These are phyloP conservation scores for Fusarium siculi DNA, from an alignment of 2,329 filamentous ascomycete species.

Conservation along the genomic window DNA sequence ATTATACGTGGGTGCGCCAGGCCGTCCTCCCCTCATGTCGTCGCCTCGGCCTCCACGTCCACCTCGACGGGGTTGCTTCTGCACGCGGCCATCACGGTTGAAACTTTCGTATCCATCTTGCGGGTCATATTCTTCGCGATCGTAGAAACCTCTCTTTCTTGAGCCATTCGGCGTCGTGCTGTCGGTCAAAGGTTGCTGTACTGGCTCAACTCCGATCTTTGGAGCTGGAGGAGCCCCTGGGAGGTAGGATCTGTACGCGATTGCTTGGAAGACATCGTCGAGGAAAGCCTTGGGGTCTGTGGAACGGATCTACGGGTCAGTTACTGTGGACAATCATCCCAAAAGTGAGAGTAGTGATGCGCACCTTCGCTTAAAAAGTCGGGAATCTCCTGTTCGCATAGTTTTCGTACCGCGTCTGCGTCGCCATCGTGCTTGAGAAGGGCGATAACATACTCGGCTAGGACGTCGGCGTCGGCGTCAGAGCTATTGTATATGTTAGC, in stretches of 20 bases:
- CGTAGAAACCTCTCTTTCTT: slow-evolving; percentile 52
- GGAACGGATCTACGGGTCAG: slow-evolving; percentile 10
- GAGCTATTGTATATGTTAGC: slow-evolving; percentile 62
- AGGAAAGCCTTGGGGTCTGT: slow-evolving; percentile 66
- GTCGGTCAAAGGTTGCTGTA: slow-evolving; percentile 34
- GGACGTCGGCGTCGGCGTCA: slow-evolving; percentile 82
- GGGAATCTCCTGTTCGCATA: slow-evolving; percentile 77
- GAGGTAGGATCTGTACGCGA: slow-evolving; percentile 70
- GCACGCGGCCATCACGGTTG: slow-evolving; percentile 54
- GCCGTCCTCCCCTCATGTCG: slow-evolving; percentile 35
- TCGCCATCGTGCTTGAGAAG: slow-evolving; percentile 77
- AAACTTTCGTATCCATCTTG: slow-evolving; percentile 41
- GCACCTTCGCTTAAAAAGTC: slow-evolving; percentile 78
- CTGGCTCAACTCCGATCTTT: slow-evolving; percentile 22
- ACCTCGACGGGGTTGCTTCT: slow-evolving; percentile 71
- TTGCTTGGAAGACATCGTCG: slow-evolving; percentile 74
- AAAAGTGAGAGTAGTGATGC: neutral
- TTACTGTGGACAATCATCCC: neutral
- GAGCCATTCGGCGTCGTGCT: slow-evolving; percentile 36
- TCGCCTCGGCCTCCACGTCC: slow-evolving; percentile 48
- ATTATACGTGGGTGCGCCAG: slow-evolving; percentile 23
- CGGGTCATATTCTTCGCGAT: slow-evolving; percentile 36
- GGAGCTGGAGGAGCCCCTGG: slow-evolving; percentile 62
- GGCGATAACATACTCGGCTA: slow-evolving; percentile 86
- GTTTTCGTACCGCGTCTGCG: slow-evolving; percentile 69